Conservation (phyloP, 2,329 filamentous ascomycete genomes). For the Aspergillus sp. region DNA sequence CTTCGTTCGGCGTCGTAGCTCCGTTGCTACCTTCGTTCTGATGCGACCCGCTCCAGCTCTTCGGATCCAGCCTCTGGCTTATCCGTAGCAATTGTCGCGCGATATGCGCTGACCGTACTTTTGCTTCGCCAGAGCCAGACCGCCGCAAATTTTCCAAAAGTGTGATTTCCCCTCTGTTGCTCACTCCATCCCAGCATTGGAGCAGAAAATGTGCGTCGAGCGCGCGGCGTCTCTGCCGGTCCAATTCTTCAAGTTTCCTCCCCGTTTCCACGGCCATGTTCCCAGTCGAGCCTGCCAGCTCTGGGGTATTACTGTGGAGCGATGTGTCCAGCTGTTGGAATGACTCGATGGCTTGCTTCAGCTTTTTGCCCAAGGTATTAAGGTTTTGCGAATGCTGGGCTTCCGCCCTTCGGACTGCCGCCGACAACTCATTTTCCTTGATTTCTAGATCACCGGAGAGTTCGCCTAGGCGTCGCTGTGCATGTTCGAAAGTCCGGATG, state of each 20-base stretch:
- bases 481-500: slow-evolving; percentile 89
- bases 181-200: slow-evolving; percentile 95
- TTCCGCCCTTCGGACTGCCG: slow-evolving; percentile 88
- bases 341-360: slow-evolving; percentile 88
- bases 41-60: slow-evolving; percentile 62
- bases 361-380: slow-evolving; percentile 81
- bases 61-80: slow-evolving; percentile 83
- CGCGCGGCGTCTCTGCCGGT: slow-evolving; percentile 85
- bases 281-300: slow-evolving; percentile 61
- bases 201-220: slow-evolving; percentile 94
- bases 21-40: too few relatives aligned
- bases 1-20: slow-evolving; percentile 17
- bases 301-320: slow-evolving; percentile 63
- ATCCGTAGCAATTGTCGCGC: slow-evolving; percentile 92
- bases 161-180: slow-evolving; percentile 82
- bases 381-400: slow-evolving; percentile 89
- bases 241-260: slow-evolving; percentile 89
- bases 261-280: slow-evolving; percentile 95
- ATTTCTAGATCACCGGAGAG: slow-evolving; percentile 79
- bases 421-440: slow-evolving; percentile 87
- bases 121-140: slow-evolving; percentile 84
- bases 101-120: slow-evolving; percentile 91
- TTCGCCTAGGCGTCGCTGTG: slow-evolving; percentile 56
- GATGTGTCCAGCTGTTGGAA: slow-evolving; percentile 89
- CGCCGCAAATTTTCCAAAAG: slow-evolving; percentile 87